Evolutionary conservation across 2,329 filamentous ascomycete genomes (phyloP), one percentile per base, ranked within the genome.

Genomic region (Chaetomiaceae sp.): DNA sequence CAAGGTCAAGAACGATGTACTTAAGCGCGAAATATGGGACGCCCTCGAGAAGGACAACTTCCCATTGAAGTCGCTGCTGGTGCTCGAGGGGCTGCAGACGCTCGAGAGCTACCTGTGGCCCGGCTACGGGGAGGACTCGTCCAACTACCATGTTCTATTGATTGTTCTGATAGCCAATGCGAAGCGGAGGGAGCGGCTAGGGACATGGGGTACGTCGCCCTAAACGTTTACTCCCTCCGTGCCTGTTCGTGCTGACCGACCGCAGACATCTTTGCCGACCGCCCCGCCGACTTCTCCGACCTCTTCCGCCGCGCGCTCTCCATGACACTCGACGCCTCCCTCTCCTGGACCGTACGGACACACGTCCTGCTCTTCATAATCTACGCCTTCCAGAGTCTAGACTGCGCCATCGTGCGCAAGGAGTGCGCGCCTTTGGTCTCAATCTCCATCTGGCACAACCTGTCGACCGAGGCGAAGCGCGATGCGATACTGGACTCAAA

Each of bases 71-170:
- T 87, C 87, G 5, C 78, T 99, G 20, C 75, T 95, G 59, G 81
- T 89, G 23, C 78, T 99, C 51, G 94, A 99, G 72, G 92, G 91
- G 63, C 72, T 97, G 63, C 94, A 96, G 73, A 84, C 91, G 38
- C 73, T 99, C 55, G 94, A 99, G 70, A 88, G 89, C 66, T 97
- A 95, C 67, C 79, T 99, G 25, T 99, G 94, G 94, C 94, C 94
- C 42, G 89, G 88, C 47, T 99, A 95, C 68, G 84, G 81, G 12
- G 89, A 95, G 59, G 85, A 94, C 64, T 84, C 90, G 4, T 95
- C 92, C 29, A 95, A 99, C 69, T 86, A 91, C 65, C 92, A 99
- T 69, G 87, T 96, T 50, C 76, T 97, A 31, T 77, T 99, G 58
- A 84, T 97, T 65, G 88, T 88, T 15, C 72, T 96, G 58, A 85